phyloP scores from a whole-genome alignment of 2,329 filamentous ascomycete species.

The Torrubiella hemipterigena region DNA sequence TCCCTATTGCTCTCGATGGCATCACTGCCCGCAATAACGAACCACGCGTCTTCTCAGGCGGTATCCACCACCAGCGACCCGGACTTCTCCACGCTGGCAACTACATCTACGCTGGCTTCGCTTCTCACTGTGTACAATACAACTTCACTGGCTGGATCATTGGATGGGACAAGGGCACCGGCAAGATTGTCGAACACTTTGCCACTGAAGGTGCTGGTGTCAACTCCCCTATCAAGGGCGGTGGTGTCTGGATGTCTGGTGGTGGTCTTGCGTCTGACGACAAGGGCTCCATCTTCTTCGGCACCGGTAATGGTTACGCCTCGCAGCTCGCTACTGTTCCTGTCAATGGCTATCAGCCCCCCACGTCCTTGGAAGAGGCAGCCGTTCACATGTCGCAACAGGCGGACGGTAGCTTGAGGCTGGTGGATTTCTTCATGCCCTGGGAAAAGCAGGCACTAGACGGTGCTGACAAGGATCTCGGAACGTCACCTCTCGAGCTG shows the following conservation, averaged over 20 bases:
- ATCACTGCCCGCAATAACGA: slow-evolving; percentile 31
- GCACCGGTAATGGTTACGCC: slow-evolving; percentile 28
- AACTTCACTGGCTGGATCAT: slow-evolving; percentile 43
- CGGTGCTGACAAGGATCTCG: slow-evolving; percentile 37
- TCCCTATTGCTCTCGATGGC: slow-evolving; percentile 36
- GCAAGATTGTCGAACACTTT: slow-evolving; percentile 24
- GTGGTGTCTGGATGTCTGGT: slow-evolving; percentile 30
- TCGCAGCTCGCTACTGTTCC: slow-evolving; percentile 24
- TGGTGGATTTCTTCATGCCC: slow-evolving; percentile 43
- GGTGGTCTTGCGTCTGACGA: slow-evolving; percentile 26
- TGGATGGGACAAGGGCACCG: slow-evolving; percentile 30
- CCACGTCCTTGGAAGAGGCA: slow-evolving; percentile 30
- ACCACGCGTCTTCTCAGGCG: slow-evolving; percentile 36
- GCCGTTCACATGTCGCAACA: slow-evolving; percentile 30
- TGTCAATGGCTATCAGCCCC: slow-evolving; percentile 23
- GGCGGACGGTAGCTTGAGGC: slow-evolving; percentile 25
- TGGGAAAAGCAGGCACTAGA: slow-evolving; percentile 37
- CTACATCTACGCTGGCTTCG: slow-evolving; percentile 39
- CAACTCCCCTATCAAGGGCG: slow-evolving; percentile 22
- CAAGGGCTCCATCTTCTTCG: slow-evolving; percentile 24
- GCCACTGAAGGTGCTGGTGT: slow-evolving; percentile 29
- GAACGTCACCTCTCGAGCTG: slow-evolving; percentile 31
- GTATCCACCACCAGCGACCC: slow-evolving; percentile 38
- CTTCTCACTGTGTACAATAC: slow-evolving; percentile 42
- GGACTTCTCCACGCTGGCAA: slow-evolving; percentile 31